Base-by-base conservation (phyloP, 2,329 filamentous ascomycete species). In the Raffaelea albimanens region DNA sequence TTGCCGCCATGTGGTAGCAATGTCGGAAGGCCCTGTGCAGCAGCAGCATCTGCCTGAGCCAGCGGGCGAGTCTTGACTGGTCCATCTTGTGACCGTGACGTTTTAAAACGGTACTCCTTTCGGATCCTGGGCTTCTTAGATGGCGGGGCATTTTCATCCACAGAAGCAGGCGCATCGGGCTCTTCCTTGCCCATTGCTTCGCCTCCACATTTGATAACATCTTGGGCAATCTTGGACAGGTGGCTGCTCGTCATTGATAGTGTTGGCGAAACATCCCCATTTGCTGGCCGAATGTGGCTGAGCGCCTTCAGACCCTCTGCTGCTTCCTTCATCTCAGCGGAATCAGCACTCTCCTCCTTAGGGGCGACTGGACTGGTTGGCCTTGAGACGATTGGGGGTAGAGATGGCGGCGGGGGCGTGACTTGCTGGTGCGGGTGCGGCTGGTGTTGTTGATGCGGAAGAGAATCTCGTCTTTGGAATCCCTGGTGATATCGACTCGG, bases 311-410 rank as follows among this genome's bases (percentile, higher is more conserved):
- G 67, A 59, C 83, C 79, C 57, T 83, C 79, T 4, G 80, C 80
- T 19, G 80, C 80, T 60, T 82, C 78, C 55, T 83, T 77, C 77
- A 83, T 82, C 62, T 83, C 80, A 9, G 75, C 78, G n/a, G 79
- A 80, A 48, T 82, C 79, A 56, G 82, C 78, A 4, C 70, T 73
- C 31, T 76, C 70, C 23, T 73, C 63, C 49, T 73, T 72, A 29
- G 62, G 59, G 14, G 61, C 55, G 40, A 52, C 53, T 2, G 61
- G 67, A 29, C 50, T 51, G 22, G 40, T 23, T 5, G 36, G 29
- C 13, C 51, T 40, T 1, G 52, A 51, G 2, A 50, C 29, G 19
- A 52, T 53, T 36, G 20, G 31, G n/a, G 40, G 43, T 39, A 23
- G 43, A 25, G 33, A 20, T 22, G 19, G 20, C 39, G 47, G 14